Evolutionary conservation across 1,284 basidiomycete species (phyloP).

Genomic region (Quambalaria eucalypti): DNA sequence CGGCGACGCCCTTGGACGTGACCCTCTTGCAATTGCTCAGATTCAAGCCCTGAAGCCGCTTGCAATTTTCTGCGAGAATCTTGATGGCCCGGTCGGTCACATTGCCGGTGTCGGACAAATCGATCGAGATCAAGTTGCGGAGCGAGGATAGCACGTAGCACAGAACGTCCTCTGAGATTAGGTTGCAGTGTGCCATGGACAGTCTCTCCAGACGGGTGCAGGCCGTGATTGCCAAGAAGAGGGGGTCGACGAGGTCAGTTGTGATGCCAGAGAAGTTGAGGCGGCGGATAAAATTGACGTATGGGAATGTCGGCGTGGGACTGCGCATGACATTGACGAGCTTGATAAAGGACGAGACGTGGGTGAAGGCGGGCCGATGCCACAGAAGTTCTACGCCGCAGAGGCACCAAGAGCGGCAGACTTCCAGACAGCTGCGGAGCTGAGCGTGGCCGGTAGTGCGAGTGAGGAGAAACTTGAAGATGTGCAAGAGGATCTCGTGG

Average conservation of each 20-base stretch:
- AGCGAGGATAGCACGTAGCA: conserved; percentile 62
- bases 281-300: conserved; percentile 76
- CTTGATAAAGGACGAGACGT: conserved; percentile 63
- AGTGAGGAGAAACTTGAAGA: conserved; percentile 72
- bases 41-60: conserved; percentile 83
- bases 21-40: conserved; percentile 71
- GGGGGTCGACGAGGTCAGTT: conserved; percentile 64
- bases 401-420: conserved; percentile 87
- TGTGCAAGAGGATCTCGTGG: conserved; percentile 84
- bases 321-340: conserved; percentile 35
- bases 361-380: conserved; percentile 76
- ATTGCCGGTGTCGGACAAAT: conserved; percentile 58
- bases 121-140: conserved; percentile 73
- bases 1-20: conserved; percentile 70
- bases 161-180: conserved; percentile 63
- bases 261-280: conserved; percentile 77
- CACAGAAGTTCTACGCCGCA: conserved; percentile 90
- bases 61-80: conserved; percentile 52
- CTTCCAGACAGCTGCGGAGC: conserved; percentile 55
- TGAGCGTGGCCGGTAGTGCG: conserved; percentile 51
- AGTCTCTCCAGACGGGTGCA: conserved; percentile 83
- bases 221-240: conserved; percentile 63
- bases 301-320: conserved; percentile 64
- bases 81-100: conserved; percentile 35
- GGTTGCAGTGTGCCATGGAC: conserved; percentile 74